These are phyloP conservation scores for Claviceps sp. DNA, from an alignment of 2,329 filamentous ascomycete species.

Conservation along the genomic window DNA sequence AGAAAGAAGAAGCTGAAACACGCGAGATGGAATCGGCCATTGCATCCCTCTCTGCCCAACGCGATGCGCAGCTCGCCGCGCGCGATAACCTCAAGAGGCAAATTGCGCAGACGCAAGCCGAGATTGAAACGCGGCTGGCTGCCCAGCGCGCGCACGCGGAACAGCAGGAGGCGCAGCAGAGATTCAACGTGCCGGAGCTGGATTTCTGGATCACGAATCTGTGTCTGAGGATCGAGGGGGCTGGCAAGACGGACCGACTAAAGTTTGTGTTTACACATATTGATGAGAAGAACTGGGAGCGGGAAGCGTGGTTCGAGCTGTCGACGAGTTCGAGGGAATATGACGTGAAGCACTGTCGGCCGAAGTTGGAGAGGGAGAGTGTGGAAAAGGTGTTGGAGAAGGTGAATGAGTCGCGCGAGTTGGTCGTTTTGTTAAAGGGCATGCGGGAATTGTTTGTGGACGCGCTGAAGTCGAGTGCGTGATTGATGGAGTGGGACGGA, in stretches of 20 bases:
- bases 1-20: conserved; percentile 64
- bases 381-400: conserved; percentile 64
- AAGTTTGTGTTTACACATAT: conserved; percentile 85
- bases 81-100: conserved; percentile 46
- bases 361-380: conserved; percentile 67
- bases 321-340: conserved; percentile 73
- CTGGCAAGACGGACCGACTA: conserved; percentile 68
- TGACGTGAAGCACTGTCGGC: conserved; percentile 66
- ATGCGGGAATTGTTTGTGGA: conserved; percentile 71
- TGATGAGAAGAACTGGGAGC: conserved; percentile 74
- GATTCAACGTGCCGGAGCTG: conserved; percentile 84
- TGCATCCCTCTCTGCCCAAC: conserved; percentile 42
- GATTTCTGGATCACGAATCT: conserved; percentile 93
- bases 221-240: conserved; percentile 79
- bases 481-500: not conserved
- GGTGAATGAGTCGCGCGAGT: conserved; percentile 68
- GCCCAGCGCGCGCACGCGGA: conserved; percentile 59
- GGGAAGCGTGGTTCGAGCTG: conserved; percentile 88
- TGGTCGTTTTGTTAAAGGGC: conserved; percentile 61
- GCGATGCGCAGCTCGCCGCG: conserved; percentile 43
- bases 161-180: conserved; percentile 68
- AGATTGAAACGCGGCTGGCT: conserved; percentile 56
- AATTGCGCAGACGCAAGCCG: conserved; percentile 53
- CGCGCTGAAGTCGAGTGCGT: conserved; percentile 35
- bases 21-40: conserved; percentile 59